phyloP scores from a whole-genome alignment of 495 filamentous ascomycete genomes.

The Hypoxylon trugodes region DNA sequence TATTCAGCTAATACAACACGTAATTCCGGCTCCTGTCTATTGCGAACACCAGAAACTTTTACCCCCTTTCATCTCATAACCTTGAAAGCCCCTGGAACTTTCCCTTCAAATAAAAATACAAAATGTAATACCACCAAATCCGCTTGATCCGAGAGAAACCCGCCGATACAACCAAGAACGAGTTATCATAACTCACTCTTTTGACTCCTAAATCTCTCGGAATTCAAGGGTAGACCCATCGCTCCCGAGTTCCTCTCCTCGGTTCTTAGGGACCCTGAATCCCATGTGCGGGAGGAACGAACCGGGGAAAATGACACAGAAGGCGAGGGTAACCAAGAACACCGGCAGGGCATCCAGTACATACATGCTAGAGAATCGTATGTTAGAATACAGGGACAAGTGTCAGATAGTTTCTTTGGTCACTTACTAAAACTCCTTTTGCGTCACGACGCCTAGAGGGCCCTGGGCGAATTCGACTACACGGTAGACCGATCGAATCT shows the following conservation, averaged over 20 bases:
- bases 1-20: background rate
- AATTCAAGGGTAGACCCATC: slow-evolving; percentile 14
- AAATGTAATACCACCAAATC: background rate
- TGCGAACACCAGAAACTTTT: background rate
- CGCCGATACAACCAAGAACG: background rate
- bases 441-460: slow-evolving; percentile 27
- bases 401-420: background rate
- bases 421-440: slow-evolving; percentile 47
- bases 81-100: too few species aligned
- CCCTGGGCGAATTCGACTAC: slow-evolving; percentile 49
- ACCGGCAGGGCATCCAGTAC: slow-evolving; percentile 48
- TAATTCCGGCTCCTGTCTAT: background rate
- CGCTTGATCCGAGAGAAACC: background rate
- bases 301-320: slow-evolving; percentile 52
- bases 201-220: slow-evolving; percentile 7
- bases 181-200: background rate
- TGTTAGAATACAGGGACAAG: slow-evolving; percentile 12
- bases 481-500: slow-evolving; percentile 54
- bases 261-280: slow-evolving; percentile 45
- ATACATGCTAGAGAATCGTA: slow-evolving; percentile 34
- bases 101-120: background rate
- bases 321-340: slow-evolving; percentile 44
- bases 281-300: slow-evolving; percentile 57
- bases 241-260: slow-evolving; percentile 1
- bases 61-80: slow-evolving; percentile 10